Evolutionary conservation across 208 protist genomes (phyloP).

Genomic region (Willaertia magna): DNA sequence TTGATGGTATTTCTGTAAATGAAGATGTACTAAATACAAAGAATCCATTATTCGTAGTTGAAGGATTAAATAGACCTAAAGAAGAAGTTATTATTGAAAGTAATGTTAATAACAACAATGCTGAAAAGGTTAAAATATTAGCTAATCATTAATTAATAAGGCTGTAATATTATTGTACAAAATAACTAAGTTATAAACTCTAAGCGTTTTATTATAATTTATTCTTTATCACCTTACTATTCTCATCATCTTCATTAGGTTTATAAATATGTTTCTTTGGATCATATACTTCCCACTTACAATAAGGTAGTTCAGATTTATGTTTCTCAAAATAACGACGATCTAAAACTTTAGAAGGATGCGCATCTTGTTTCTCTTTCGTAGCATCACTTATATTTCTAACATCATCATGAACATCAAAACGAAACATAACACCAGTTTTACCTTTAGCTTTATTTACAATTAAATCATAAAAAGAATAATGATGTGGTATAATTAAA

Average conservation of each 20-base stretch:
- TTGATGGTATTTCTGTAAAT: slow-evolving; percentile 83
- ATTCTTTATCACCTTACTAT: no score
- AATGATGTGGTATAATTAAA: slow-evolving; percentile 62
- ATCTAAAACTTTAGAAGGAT: slow-evolving; percentile 49
- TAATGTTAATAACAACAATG: no score
- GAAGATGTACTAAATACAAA: slow-evolving; percentile 48
- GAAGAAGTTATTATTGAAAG: no score
- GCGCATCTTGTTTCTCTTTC: slow-evolving; percentile 58
- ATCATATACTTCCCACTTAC: slow-evolving; percentile 58
- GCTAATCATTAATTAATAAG: no score
- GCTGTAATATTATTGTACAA: no score
- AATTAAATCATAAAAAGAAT: slow-evolving; percentile 73
- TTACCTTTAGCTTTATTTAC: slow-evolving; percentile 58
- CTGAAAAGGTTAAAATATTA: no score
- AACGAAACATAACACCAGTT: slow-evolving; percentile 56
- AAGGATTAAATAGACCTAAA: no score
- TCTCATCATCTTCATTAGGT: no score
- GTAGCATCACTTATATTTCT: slow-evolving; percentile 42
- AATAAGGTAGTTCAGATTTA: slow-evolving; percentile 67
- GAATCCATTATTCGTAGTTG: slow-evolving; percentile 36
- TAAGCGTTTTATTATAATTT: no score
- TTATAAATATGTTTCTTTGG: slow-evolving; percentile 25
- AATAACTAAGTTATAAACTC: no score
- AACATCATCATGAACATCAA: slow-evolving; percentile 68
- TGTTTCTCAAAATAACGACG: slow-evolving; percentile 60